phyloP scores from a whole-genome alignment of 2,329 filamentous ascomycete genomes.

The Monilinia polystroma region DNA sequence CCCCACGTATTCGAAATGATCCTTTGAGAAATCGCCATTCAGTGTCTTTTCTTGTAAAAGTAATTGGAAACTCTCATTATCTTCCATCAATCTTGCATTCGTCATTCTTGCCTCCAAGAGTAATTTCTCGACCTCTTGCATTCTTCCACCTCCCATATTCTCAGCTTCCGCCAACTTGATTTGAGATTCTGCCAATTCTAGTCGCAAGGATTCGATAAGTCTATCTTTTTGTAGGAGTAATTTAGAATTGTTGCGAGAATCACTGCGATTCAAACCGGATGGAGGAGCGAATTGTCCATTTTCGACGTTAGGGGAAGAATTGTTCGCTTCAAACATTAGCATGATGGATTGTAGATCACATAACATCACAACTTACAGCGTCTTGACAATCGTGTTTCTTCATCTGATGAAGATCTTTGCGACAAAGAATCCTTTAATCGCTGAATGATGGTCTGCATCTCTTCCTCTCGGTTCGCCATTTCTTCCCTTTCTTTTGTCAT shows the following conservation, averaged over 20 bases:
- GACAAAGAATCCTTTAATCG: conserved; percentile 85
- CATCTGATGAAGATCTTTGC: conserved; percentile 61
- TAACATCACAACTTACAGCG: conserved; percentile 49
- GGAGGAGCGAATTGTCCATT: conserved; percentile 81
- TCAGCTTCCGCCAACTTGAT: conserved; percentile 94
- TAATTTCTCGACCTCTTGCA: conserved; percentile 86
- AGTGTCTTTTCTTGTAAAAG: conserved; percentile 92
- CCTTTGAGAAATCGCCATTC: conserved; percentile 86
- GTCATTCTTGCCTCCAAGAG: conserved; percentile 92
- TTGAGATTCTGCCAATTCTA: conserved; percentile 91
- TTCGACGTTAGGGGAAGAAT: conserved; percentile 68
- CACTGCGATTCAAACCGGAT: conserved; percentile 79
- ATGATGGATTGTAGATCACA: not conserved
- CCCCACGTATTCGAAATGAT: conserved; percentile 60
- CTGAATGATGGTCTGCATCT: conserved; percentile 87
- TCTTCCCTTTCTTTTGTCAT: conserved; percentile 93
- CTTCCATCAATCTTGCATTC: conserved; percentile 94
- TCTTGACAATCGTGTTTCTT: conserved; percentile 58
- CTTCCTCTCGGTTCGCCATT: conserved; percentile 77
- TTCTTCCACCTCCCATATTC: conserved; percentile 82
- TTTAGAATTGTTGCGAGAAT: conserved; percentile 86
- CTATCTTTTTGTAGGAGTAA: conserved; percentile 94
- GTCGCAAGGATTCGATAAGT: conserved; percentile 84
- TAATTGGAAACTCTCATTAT: conserved; percentile 97
- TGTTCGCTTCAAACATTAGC: conserved; percentile 42